Conservation (phyloP, 345 rosid species). For the Camelina laxa region DNA sequence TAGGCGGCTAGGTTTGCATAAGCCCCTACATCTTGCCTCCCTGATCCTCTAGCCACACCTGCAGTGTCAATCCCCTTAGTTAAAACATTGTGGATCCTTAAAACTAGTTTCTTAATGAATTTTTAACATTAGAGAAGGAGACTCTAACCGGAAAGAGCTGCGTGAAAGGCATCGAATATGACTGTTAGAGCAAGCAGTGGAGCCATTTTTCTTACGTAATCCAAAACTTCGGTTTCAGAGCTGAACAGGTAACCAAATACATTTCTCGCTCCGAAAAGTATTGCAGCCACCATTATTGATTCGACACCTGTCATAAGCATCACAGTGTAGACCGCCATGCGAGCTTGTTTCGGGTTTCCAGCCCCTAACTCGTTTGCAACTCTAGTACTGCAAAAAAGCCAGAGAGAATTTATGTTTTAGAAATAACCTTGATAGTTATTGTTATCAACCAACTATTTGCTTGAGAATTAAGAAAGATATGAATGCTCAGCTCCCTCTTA, state of each 20-base stretch:
- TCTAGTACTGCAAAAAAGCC: conserved; percentile 65
- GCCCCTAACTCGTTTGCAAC: conserved; percentile 55
- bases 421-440: no score
- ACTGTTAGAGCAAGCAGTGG: conserved; percentile 32
- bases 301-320: conserved; percentile 39
- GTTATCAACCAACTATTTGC: no score
- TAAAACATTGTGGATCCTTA: neutral
- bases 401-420: no score
- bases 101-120: no score
- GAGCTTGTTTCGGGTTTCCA: conserved; percentile 43
- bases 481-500: no score
- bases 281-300: conserved; percentile 34
- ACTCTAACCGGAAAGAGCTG: conserved; percentile 37
- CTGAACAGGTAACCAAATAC: conserved; percentile 45
- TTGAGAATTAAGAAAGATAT: no score
- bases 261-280: conserved; percentile 31
- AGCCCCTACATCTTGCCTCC: conserved; percentile 47
- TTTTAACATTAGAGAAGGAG: neutral
- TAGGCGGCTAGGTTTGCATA: conserved; percentile 45
- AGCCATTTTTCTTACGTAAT: conserved; percentile 41
- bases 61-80: conserved; percentile 5
- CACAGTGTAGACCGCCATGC: conserved; percentile 37
- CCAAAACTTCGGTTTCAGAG: conserved; percentile 39
- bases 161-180: conserved; percentile 39
- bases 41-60: conserved; percentile 49